These are phyloP conservation scores for Triglochin maritima DNA, from an alignment of 106 monocot species.

Conservation along the genomic window DNA sequence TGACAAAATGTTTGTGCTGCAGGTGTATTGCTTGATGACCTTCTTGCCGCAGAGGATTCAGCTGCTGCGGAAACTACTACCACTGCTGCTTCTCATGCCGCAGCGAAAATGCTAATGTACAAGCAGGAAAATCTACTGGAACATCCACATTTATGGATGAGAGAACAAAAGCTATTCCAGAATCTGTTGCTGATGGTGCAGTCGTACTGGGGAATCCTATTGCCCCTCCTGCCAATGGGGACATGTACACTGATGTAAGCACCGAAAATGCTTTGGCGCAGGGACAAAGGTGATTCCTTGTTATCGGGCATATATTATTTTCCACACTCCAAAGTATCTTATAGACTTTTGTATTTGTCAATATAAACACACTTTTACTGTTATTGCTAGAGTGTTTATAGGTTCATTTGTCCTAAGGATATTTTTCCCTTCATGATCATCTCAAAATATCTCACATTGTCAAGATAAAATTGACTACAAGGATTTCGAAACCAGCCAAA, in stretches of 20 bases:
- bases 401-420: too few relatives aligned
- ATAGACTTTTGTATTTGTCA: not conserved
- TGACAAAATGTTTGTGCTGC: not conserved
- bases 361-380: too few relatives aligned
- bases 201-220: conserved; percentile 91
- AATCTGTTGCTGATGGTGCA: conserved; percentile 67
- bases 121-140: conserved; percentile 42
- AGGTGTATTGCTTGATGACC: conserved; percentile 95
- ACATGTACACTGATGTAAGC: conserved; percentile 88
- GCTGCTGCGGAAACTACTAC: conserved; percentile 95
- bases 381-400: too few relatives aligned
- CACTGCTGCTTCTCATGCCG: conserved; percentile 76
- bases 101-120: conserved; percentile 51
- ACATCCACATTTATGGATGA: conserved; percentile 44
- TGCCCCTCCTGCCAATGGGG: conserved; percentile 88
- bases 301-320: not conserved
- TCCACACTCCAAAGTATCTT: not conserved
- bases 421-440: too few relatives aligned
- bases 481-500: too few relatives aligned
- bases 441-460: too few relatives aligned
- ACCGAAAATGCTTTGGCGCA: conserved; percentile 88
- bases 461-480: too few relatives aligned
- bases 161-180: conserved; percentile 41
- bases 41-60: conserved; percentile 94
- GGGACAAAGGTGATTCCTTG: conserved; percentile 48